Evolutionary conservation across 495 filamentous ascomycete genomes (phyloP).

Genomic region (Penicillium mononematosum): DNA sequence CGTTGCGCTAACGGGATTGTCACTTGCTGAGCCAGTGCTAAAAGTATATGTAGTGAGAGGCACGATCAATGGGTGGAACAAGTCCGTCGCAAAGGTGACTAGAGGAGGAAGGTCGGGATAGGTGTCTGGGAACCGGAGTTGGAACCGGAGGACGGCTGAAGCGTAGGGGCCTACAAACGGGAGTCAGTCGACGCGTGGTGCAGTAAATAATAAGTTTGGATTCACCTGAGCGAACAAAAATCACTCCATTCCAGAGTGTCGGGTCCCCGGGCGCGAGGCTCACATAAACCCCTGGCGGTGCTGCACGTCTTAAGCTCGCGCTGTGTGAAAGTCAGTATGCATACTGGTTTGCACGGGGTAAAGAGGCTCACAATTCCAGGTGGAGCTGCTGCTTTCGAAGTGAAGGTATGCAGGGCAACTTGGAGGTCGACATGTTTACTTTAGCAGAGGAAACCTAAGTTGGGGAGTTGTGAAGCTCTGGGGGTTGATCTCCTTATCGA

Average conservation of each 20-base stretch:
- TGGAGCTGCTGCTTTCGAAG: constrained; percentile 65
- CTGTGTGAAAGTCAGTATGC: constrained; percentile 43
- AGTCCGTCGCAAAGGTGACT: constrained; percentile 82
- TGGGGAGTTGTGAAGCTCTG: background rate
- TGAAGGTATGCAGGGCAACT: constrained; percentile 45
- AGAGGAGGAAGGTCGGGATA: constrained; percentile 80
- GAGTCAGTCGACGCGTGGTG: background rate
- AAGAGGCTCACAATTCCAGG: constrained; percentile 68
- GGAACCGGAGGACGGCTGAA: constrained; percentile 83
- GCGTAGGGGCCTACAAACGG: constrained; percentile 71
- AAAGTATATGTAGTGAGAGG: constrained; percentile 89
- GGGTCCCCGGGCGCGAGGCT: constrained; percentile 78
- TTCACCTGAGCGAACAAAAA: constrained; percentile 85
- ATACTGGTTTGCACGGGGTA: background rate
- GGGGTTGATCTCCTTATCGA: constrained; percentile 1
- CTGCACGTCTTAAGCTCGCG: constrained; percentile 73
- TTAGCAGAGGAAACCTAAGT: background rate
- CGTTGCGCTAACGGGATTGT: constrained; percentile 72
- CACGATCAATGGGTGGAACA: constrained; percentile 91
- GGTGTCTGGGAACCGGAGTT: constrained; percentile 76
- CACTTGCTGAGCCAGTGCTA: constrained; percentile 65
- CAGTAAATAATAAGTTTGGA: background rate
- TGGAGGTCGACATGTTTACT: constrained; percentile 42
- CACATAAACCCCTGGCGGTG: constrained; percentile 82
- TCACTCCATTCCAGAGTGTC: constrained; percentile 78